Evolutionary conservation across 768 basidiomycete species (phyloP).

Genomic region (Mycena galopus): DNA sequence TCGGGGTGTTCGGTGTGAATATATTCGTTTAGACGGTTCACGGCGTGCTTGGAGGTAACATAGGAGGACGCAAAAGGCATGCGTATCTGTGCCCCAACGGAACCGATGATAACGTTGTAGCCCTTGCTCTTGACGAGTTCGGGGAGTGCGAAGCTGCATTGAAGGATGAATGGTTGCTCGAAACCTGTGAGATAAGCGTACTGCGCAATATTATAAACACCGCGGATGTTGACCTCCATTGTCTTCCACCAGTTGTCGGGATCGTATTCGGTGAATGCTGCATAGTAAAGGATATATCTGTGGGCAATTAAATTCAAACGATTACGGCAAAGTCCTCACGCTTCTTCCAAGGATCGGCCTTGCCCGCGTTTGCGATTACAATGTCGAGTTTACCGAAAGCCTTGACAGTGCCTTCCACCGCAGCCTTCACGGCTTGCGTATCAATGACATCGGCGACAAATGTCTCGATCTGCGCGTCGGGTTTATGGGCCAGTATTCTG

Average conservation of each 20-base stretch:
- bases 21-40: constrained; percentile 29
- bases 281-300: too few species aligned
- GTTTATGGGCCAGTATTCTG: constrained; percentile 29
- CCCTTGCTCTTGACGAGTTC: constrained; percentile 31
- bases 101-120: constrained; percentile 26
- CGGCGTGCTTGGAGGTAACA: constrained; percentile 25
- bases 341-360: constrained; percentile 36
- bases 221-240: constrained; percentile 40
- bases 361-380: constrained; percentile 45
- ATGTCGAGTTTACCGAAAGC: constrained; percentile 46
- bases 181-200: constrained; percentile 4
- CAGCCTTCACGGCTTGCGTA: constrained; percentile 37
- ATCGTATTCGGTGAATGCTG: constrained; percentile 36
- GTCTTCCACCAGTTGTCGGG: constrained; percentile 41
- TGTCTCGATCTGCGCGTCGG: constrained; percentile 33
- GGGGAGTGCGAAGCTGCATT: constrained; percentile 25
- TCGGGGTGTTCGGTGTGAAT: constrained; percentile 26
- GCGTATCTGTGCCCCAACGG: constrained; percentile 26
- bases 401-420: constrained; percentile 36
- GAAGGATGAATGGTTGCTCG: not conserved
- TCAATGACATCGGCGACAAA: constrained; percentile 42
- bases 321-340: constrained; percentile 8
- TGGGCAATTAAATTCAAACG: not conserved
- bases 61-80: constrained; percentile 33
- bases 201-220: constrained; percentile 39